Percentiles rank a stretch among this genome's conserved stretches.
These are phyloP conservation scores for Rhododendron kiyosumense DNA, from an alignment of 148 eudicot genomes.

Conservation along the genomic window DNA sequence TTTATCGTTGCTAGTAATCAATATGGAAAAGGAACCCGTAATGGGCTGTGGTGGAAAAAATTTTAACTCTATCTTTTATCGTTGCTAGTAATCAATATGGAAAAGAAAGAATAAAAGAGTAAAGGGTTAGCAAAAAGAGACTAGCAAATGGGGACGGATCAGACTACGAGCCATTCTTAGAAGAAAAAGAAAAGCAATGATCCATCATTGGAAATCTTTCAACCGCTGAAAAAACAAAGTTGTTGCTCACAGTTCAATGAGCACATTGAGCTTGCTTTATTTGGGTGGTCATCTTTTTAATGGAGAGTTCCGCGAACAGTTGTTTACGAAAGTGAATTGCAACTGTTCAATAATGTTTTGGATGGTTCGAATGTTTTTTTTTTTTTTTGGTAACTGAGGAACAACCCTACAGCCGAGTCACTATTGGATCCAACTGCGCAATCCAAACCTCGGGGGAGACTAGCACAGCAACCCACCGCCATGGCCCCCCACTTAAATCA, in stretches of 20 bases:
- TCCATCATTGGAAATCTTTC: not conserved
- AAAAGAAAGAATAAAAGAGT: not conserved
- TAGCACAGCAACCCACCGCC: too few relatives aligned
- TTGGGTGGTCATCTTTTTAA: not conserved
- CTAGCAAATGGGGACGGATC: not conserved
- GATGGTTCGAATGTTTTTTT: rapidly evolving
- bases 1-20: too few relatives aligned
- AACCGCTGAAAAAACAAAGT: not conserved
- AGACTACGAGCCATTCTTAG: not conserved
- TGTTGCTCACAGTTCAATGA: not conserved
- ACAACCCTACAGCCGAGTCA: too few relatives aligned
- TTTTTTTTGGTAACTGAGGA: too few relatives aligned
- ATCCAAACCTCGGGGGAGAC: too few relatives aligned
- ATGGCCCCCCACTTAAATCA: too few relatives aligned
- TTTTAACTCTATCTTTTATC: not conserved
- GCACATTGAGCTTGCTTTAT: not conserved
- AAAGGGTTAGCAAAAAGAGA: not conserved
- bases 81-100: not conserved
- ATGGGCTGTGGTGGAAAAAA: too few relatives aligned
- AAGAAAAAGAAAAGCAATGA: not conserved
- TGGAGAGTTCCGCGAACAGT: too few relatives aligned
- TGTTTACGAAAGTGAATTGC: too few relatives aligned
- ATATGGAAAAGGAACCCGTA: too few relatives aligned
- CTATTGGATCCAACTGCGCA: too few relatives aligned
- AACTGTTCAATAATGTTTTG: too few relatives aligned